Evolutionary conservation across 129 eudicot species (phyloP).

Genomic region (Flaveria robusta): DNA sequence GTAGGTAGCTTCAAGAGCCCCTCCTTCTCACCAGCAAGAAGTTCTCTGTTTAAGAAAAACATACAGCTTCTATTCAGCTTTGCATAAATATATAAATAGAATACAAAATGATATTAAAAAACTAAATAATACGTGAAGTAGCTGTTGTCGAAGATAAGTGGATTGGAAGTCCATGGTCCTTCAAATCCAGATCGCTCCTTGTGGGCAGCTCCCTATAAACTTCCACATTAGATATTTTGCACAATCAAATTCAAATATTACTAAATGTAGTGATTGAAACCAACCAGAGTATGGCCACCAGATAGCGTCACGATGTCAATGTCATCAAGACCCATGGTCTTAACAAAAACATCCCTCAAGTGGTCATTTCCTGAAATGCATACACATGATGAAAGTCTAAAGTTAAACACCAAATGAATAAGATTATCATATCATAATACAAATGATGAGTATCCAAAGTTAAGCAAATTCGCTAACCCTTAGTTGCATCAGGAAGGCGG

Average conservation of each 20-base stretch:
- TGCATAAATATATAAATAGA: background rate
- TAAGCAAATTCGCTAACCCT: slow-evolving; percentile 44
- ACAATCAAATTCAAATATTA: background rate
- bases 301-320: slow-evolving; percentile 80
- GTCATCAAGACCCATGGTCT: slow-evolving; percentile 78
- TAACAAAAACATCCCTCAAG: slow-evolving; percentile 57
- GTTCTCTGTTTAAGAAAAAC: slow-evolving; percentile 49
- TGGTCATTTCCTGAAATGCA: slow-evolving; percentile 58
- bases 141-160: slow-evolving; percentile 76
- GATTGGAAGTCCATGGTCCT: slow-evolving; percentile 82
- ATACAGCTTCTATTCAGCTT: background rate
- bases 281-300: slow-evolving; percentile 81
- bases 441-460: background rate
- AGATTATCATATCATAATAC: background rate
- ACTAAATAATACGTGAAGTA: slow-evolving; percentile 63
- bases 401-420: background rate
- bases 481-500: slow-evolving; percentile 75
- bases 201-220: slow-evolving; percentile 72
- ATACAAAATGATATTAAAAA: background rate
- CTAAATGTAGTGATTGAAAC: background rate
- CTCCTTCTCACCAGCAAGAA: slow-evolving; percentile 78
- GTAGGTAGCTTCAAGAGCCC: slow-evolving; percentile 79
- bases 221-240: background rate
- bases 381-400: background rate
- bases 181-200: slow-evolving; percentile 87